Evolutionary conservation across 352 stramenopile species (phyloP).

Genomic region (Pythium sukuiense): DNA sequence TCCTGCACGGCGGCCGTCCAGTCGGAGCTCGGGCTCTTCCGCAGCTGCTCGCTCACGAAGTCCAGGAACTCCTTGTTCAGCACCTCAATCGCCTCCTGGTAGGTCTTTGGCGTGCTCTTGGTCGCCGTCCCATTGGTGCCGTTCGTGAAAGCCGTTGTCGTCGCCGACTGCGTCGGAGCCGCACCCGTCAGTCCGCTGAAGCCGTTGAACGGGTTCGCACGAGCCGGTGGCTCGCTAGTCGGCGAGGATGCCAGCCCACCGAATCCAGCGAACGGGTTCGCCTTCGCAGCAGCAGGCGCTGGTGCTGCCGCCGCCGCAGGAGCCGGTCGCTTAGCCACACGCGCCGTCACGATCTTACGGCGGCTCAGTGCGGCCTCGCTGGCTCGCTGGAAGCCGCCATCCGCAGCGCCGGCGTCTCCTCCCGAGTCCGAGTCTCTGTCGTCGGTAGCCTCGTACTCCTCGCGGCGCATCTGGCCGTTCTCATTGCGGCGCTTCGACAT

Average conservation of each 20-base stretch:
- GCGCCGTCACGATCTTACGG: conserved; percentile 81
- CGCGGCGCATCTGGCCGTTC: conserved; percentile 82
- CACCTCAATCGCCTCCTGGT: conserved; percentile 75
- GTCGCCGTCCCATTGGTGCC: conserved; percentile 1
- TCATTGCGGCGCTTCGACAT: conserved; percentile 88
- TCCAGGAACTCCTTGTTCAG: conserved; percentile 83
- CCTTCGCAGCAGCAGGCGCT: conserved; percentile 11
- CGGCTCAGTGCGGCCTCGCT: conserved; percentile 63
- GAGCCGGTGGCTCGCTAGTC: conserved; percentile 11
- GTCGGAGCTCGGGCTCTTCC: conserved; percentile 64
- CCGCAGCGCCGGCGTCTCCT: conserved; percentile 29
- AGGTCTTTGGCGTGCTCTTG: conserved; percentile 30
- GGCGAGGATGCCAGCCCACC: conserved; percentile 39
- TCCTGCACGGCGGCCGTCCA: conserved; percentile 72
- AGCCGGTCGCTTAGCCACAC: conserved; percentile 27
- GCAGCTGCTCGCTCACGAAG: conserved; percentile 65
- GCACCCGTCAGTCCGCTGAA: conserved; percentile 30
- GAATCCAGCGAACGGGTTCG: conserved; percentile 75
- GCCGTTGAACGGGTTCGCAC: conserved; percentile 33
- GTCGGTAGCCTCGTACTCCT: conserved; percentile 77
- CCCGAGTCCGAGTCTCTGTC: conserved; percentile 25
- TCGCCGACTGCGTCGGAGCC: conserved; percentile 6
- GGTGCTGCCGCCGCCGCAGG: neutral
- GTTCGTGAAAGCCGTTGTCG: neutral
- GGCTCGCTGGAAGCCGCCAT: conserved; percentile 72